Percentiles rank a stretch among this genome's conserved stretches.
Evolutionary conservation across 345 rosid genomes (phyloP).

Genomic region (Iberis pinnata): DNA sequence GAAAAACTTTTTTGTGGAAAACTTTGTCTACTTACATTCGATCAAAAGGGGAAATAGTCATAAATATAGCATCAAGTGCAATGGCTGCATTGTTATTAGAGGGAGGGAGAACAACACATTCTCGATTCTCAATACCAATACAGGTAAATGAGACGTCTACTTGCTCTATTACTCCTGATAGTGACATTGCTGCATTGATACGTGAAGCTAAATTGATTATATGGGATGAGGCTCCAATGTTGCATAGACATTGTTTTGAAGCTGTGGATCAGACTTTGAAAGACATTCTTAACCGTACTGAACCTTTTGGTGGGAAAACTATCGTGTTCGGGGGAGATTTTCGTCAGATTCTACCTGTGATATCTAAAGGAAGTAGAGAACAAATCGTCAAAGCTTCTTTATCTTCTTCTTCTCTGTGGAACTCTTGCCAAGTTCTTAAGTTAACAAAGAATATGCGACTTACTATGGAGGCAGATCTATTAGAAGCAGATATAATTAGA

Average conservation of each 20-base stretch:
- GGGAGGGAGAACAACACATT: neutral
- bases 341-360: too few species aligned
- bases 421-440: too few species aligned
- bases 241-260: conserved; percentile 7
- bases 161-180: neutral
- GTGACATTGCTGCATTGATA: neutral
- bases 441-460: too few species aligned
- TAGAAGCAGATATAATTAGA: too few species aligned
- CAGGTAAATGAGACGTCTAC: neutral
- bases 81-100: neutral
- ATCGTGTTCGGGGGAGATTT: too few species aligned
- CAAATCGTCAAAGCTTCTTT: too few species aligned
- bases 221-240: neutral
- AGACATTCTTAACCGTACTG: neutral
- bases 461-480: too few species aligned
- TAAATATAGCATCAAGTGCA: neutral
- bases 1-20: neutral
- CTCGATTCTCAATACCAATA: conserved; percentile 2
- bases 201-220: neutral
- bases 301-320: neutral
- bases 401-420: too few species aligned
- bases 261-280: neutral
- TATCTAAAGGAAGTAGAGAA: too few species aligned
- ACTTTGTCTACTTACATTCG: neutral
- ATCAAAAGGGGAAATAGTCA: neutral